phyloP scores from a whole-genome alignment of 2,329 filamentous ascomycete species.

The Drechslerella dactyloides region DNA sequence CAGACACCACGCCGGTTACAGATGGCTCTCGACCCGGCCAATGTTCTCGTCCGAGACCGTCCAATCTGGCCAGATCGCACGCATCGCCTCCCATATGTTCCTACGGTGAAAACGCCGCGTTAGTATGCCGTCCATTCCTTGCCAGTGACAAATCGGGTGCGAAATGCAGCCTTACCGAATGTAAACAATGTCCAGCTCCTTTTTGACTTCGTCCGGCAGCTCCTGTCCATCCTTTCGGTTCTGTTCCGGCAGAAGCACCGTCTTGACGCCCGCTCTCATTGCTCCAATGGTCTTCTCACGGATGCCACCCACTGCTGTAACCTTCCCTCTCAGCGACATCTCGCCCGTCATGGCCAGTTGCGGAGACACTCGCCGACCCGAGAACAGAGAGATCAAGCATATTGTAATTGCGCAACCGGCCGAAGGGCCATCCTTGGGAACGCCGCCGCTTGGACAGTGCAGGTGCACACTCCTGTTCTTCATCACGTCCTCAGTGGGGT shows the following conservation, averaged over 20 bases:
- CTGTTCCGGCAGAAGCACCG: constrained; percentile 82
- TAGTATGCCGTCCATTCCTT: constrained; percentile 30
- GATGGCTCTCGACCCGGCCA: constrained; percentile 72
- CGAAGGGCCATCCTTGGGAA: constrained; percentile 75
- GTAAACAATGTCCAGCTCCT: constrained; percentile 85
- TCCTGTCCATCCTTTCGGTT: constrained; percentile 94
- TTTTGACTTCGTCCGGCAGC: constrained; percentile 84
- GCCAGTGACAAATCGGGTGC: constrained; percentile 12
- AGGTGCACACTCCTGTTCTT: constrained; percentile 92
- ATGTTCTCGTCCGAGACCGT: constrained; percentile 71
- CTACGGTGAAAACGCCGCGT: constrained; percentile 59
- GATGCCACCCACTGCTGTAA: constrained; percentile 91
- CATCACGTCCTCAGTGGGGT: constrained; percentile 90
- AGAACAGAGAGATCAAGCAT: constrained; percentile 88
- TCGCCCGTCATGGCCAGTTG: constrained; percentile 93
- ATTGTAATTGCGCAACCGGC: constrained; percentile 94
- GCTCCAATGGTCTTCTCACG: constrained; percentile 99
- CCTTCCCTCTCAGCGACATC: constrained; percentile 75
- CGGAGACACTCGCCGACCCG: constrained; percentile 81
- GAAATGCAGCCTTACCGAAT: constrained; percentile 71
- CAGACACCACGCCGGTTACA: constrained; percentile 31
- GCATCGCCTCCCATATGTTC: constrained; percentile 93
- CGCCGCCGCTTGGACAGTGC: constrained; percentile 91
- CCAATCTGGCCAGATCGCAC: constrained; percentile 92
- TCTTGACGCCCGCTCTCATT: constrained; percentile 89